Base-by-base conservation (phyloP, 768 basidiomycete genomes). In the Phanerodontia chrysosporium region DNA sequence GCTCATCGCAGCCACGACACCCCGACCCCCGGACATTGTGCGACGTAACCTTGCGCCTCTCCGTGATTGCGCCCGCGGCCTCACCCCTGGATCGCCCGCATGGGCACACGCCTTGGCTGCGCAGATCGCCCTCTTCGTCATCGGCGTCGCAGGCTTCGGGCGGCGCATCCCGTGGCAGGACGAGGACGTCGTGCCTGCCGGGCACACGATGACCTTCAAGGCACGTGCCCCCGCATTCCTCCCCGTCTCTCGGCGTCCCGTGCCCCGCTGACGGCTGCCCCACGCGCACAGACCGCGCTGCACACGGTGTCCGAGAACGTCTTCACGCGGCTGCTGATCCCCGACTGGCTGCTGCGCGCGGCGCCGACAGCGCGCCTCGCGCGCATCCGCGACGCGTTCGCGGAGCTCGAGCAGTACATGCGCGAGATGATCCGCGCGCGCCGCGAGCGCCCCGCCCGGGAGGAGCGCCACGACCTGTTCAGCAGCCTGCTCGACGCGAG, bases 101-200 rank as follows among this genome's bases (percentile, higher is more conserved):
- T 14, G 12, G 14, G n/a, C 8, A 25, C 25, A 42, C 8, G 39
- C 5, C 30, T 27, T 35, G 25, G n/a, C n/a, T n/a, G n/a, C n/a
- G n/a, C 24, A 84, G 84, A 76, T 84, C 42, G 79, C 83, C 0
- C 75, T 85, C 2, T 79, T 81, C 53, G 77, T 83, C 30, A 82
- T 85, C 56, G 76, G 82, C 28, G 75, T 75, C 2, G 83, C 84
- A 60, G 83, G 82, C 5, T 86, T 85, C 63, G 83, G 84, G 2
- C 75, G 76, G 32, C 69, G 67, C 45, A 75, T 83, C 45, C 75
- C 77, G 4, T 84, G 80, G 82, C 70, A 70, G 32, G 79, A 81
- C 42, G 74, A 77, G 49, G 72, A 74, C 12, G 65, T 61, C 4
- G 62, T 72, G 3, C 76, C 81, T 2, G 63, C 72, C 1, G 78